Base-by-base conservation (phyloP, 2,329 filamentous ascomycete genomes). In the Aureobasidium sp. region DNA sequence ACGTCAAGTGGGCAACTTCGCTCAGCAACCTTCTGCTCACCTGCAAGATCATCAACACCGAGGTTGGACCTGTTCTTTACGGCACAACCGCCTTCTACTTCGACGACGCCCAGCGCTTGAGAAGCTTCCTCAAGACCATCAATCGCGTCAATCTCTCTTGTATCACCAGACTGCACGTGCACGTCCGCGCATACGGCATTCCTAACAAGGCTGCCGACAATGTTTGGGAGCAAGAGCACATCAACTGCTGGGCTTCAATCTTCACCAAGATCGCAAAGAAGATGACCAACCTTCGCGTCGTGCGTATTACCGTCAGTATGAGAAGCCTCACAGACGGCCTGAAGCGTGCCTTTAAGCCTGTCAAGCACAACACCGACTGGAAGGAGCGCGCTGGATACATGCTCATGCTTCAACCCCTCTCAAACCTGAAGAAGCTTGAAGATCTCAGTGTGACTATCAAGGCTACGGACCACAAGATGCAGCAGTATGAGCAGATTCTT, bases 81-180 rank as follows among this genome's bases (percentile, higher is more conserved):
- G 41, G 32, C 14, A 32, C 11, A 2, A 54, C 35, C 1, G 27
- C 27, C 16, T 54, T 54, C 41, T 54, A 44, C 41, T 54, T 54
- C 17, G 52, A 54, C 24, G 42, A 54, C n/a, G 40, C 41, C n/a
- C 32, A 41, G 11, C 52, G 52, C 8, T 16, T 54, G 22, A 44
- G 41, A 32, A 34, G 32, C 7, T 54, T 54, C 21, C 40, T 54
- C 22, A 42, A 38, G 16, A 40, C 35, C 6, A 42, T 54, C 34
- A 24, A 22, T 5, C 34, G 17, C 21, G 24, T 21, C 29, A 51
- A 51, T 19, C 35, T 51, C 12, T 16, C 35, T 4, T 40, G 35
- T 14, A 51, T 51, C 17, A 40, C 48, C 17, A 40, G 14, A 17
- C 25, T 51, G 2, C 27, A 51, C 27, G 21, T 51, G 12, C 48